phyloP scores from a whole-genome alignment of 208 protist species.

The Polymyxa betae region DNA sequence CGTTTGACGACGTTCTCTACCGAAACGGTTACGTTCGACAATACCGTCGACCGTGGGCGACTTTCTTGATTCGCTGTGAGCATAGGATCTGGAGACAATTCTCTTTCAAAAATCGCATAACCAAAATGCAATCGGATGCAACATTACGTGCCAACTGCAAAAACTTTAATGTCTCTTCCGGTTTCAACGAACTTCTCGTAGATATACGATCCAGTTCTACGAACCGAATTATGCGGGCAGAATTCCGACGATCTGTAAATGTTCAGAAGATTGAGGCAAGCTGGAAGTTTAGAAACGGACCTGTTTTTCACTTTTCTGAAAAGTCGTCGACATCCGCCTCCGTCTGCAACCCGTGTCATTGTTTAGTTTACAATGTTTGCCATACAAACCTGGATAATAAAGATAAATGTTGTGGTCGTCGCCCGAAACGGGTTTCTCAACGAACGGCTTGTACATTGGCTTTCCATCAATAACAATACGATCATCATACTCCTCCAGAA shows the following conservation, averaged over 20 bases:
- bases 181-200: constrained; percentile 82
- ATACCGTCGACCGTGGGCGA: constrained; percentile 78
- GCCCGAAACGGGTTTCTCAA: constrained; percentile 81
- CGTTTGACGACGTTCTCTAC: constrained; percentile 76
- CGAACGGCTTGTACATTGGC: constrained; percentile 81
- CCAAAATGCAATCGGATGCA: neutral
- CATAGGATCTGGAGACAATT: constrained; percentile 64
- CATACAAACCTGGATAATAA: constrained; percentile 74
- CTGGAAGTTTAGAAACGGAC: constrained; percentile 66
- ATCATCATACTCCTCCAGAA: constrained; percentile 44
- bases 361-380: neutral
- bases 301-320: constrained; percentile 81
- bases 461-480: constrained; percentile 68
- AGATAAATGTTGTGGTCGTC: constrained; percentile 84
- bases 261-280: neutral
- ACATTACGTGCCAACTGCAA: constrained; percentile 73
- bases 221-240: constrained; percentile 62
- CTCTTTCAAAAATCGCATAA: no score
- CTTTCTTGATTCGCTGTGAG: constrained; percentile 79
- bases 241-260: constrained; percentile 55
- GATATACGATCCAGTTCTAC: constrained; percentile 76
- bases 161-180: constrained; percentile 81
- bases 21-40: constrained; percentile 73
- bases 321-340: constrained; percentile 75
- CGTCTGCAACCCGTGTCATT: constrained; percentile 44